Conservation (phyloP, 1,139 yeast genomes). For the Yamadazyma trypodendri region DNA sequence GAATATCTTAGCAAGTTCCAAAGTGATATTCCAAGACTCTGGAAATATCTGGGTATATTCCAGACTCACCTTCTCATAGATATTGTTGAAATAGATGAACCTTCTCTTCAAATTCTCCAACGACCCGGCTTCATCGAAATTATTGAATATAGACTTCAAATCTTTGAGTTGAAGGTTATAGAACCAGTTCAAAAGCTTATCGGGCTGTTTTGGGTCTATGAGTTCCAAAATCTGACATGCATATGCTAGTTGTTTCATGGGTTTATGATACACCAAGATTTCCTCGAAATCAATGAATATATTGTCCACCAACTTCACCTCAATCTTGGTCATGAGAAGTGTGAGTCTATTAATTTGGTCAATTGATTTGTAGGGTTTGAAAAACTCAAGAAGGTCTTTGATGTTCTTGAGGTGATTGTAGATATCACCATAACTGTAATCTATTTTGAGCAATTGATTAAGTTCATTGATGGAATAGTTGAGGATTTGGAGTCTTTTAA, state of each 20-base stretch:
- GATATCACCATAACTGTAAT: conserved; percentile 62
- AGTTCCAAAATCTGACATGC: conserved; percentile 76
- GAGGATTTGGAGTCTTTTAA: conserved; percentile 85
- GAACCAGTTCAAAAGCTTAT: conserved; percentile 71
- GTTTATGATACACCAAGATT: conserved; percentile 23
- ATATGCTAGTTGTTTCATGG: conserved; percentile 37
- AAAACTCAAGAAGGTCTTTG: conserved; percentile 71
- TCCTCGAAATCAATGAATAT: conserved; percentile 74
- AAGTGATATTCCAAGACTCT: conserved; percentile 65
- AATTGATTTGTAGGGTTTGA: conserved; percentile 80
- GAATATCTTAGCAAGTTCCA: conserved; percentile 59
- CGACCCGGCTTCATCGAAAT: conserved; percentile 90
- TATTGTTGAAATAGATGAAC: conserved; percentile 75
- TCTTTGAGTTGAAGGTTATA: conserved; percentile 70
- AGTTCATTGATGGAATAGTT: conserved; percentile 57
- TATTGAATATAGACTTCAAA: conserved; percentile 68
- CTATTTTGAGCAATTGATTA: conserved; percentile 51
- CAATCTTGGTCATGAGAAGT: conserved; percentile 60
- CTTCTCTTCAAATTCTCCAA: conserved; percentile 82
- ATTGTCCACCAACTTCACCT: conserved; percentile 65
- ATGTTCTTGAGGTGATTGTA: conserved; percentile 72
- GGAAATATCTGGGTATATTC: conserved; percentile 62
- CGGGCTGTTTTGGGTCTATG: conserved; percentile 59
- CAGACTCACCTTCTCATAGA: conserved; percentile 59
- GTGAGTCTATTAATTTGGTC: conserved; percentile 75